Evolutionary conservation across 2,329 filamentous ascomycete species (phyloP).

Genomic region (Didymella sp.): DNA sequence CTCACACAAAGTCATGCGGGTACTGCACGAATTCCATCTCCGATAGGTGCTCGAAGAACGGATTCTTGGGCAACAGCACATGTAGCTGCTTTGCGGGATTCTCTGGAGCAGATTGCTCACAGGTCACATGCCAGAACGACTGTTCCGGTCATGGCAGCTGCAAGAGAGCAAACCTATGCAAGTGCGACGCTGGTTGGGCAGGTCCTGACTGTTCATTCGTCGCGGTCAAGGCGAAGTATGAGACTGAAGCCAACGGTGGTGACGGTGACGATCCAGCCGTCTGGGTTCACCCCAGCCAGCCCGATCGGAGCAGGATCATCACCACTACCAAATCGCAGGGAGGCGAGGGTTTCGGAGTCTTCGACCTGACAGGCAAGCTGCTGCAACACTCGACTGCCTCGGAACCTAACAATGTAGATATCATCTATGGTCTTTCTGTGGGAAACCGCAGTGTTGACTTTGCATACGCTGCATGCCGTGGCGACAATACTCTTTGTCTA

Average conservation of each 20-base stretch:
- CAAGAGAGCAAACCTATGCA: conserved; percentile 36
- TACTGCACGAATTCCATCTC: conserved; percentile 26
- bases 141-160: conserved; percentile 41
- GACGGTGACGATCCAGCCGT: conserved; percentile 44
- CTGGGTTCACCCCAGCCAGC: conserved; percentile 42
- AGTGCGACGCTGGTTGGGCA: conserved; percentile 35
- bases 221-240: conserved; percentile 39
- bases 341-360: conserved; percentile 59
- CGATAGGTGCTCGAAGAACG: conserved; percentile 31
- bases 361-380: conserved; percentile 58
- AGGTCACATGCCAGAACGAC: conserved; percentile 30
- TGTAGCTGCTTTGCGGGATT: conserved; percentile 41
- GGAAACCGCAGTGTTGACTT: conserved; percentile 57
- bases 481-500: conserved; percentile 60
- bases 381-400: conserved; percentile 56
- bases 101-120: conserved; percentile 30
- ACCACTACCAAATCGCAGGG: conserved; percentile 61
- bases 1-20: conserved; percentile 26
- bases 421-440: conserved; percentile 59
- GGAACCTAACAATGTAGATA: conserved; percentile 63
- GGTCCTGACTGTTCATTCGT: conserved; percentile 41
- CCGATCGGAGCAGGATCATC: conserved; percentile 57
- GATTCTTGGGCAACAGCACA: conserved; percentile 18
- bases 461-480: conserved; percentile 60
- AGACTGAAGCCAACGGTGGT: conserved; percentile 44